Conservation (phyloP, 1,284 basidiomycete species). For the Pyrrhoderma lamaoense region DNA sequence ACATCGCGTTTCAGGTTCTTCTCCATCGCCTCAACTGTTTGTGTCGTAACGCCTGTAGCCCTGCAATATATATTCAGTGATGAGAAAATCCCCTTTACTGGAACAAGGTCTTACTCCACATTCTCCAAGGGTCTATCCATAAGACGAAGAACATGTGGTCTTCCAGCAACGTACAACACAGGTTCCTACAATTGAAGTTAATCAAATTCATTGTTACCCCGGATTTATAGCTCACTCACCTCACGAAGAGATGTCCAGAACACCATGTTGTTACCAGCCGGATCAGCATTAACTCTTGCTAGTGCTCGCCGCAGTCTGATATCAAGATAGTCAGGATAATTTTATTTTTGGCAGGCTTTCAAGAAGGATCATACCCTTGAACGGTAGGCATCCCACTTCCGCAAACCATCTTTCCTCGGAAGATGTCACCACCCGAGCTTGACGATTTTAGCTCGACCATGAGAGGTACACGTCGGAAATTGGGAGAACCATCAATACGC, state of each 20-base stretch:
- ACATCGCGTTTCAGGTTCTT: constrained; percentile 85
- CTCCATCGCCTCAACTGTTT: constrained; percentile 93
- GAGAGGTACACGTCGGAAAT: constrained; percentile 79
- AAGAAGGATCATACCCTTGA: constrained; percentile 55
- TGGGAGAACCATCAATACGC: constrained; percentile 88
- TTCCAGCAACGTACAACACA: constrained; percentile 84
- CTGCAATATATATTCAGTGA: constrained; percentile 33
- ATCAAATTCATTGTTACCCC: neutral
- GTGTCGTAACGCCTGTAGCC: constrained; percentile 90
- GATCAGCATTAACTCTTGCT: constrained; percentile 71
- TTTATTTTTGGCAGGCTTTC: constrained; percentile 6
- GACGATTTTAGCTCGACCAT: constrained; percentile 40
- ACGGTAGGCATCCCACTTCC: constrained; percentile 90
- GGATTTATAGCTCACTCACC: constrained; percentile 31
- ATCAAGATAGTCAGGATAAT: no score
- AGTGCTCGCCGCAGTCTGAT: constrained; percentile 78
- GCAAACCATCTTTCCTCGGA: constrained; percentile 68
- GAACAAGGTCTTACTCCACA: constrained; percentile 73
- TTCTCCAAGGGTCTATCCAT: constrained; percentile 87
- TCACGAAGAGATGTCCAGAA: constrained; percentile 92
- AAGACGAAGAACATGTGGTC: constrained; percentile 91
- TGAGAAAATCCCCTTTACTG: constrained; percentile 2
- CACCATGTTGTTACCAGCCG: constrained; percentile 63
- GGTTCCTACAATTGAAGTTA: constrained; percentile 59
- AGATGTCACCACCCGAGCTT: constrained; percentile 28